Evolutionary conservation across 768 basidiomycete genomes (phyloP), one percentile per base, ranked within the genome.

Genomic region (Suillus fuscotomentosus): DNA sequence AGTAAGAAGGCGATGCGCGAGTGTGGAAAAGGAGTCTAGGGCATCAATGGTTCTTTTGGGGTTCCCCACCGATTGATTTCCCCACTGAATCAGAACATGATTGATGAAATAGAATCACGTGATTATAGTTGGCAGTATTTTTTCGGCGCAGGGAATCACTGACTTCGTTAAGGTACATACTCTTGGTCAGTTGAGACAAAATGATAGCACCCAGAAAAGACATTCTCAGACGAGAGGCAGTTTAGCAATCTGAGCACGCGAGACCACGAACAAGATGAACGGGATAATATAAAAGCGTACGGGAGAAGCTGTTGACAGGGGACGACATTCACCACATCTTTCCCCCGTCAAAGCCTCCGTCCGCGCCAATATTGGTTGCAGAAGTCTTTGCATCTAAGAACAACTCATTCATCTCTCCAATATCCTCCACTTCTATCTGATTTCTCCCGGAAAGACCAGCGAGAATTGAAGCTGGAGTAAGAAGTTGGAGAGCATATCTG

Each of bases 341-440:
- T 2, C 77, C 69, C 22, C 78, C 77, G 47, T 73, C 69, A 60
- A 75, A 78, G 31, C 77, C 74, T 5, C 76, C 79, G 31, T 74
- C 73, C 17, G 76, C 81, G 67, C 77, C 76, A 42, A 88, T 86
- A 66, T 84, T 80, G 27, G 75, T 72, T n/a, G 88, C 88, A 63
- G 84, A 85, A 0, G 91, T 89, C 73, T 95, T 97, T 22, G 97
- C 95, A 75, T 99, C 96, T 70, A 98, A 81, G 83, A 99, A 99
- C 39, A 99, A 80, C 72, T 94, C 93, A 67, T 89, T 90, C 89
- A 97, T 95, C 83, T 98, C 95, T 41, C 84, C 83, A 57, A 99
- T 88, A 75, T 99, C 97, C 67, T 98, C 95, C 3, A 88, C 77
- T 66, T 88, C 86, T 63, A 99, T 94, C 70, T 95, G 89, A 41